phyloP scores from a whole-genome alignment of 148 eudicot species.

The Suaeda aralocaspica region DNA sequence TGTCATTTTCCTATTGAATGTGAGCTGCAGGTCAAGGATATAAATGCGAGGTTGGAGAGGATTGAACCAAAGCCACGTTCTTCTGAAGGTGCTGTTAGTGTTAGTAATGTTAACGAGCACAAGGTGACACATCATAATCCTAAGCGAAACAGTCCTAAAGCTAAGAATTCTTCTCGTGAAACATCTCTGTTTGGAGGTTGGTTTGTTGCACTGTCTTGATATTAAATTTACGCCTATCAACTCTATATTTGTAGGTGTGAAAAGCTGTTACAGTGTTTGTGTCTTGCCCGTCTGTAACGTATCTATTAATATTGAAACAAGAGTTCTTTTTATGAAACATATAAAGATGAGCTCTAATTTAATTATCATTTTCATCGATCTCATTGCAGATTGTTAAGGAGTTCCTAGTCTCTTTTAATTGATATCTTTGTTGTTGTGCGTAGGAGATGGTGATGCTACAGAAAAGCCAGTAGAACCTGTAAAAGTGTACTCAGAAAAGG shows the following conservation, averaged over 20 bases:
- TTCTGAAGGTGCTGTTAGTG: slow-evolving; percentile 51
- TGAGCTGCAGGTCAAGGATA: slow-evolving; percentile 71
- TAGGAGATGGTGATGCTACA: slow-evolving; percentile 78
- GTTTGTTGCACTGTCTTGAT: slow-evolving; percentile 16
- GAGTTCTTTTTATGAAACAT: background rate
- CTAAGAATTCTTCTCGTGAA: slow-evolving; percentile 70
- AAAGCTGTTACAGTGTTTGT: slow-evolving; percentile 7
- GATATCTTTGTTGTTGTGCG: slow-evolving; percentile 15
- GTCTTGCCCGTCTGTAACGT: slow-evolving; percentile 1
- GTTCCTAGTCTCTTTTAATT: background rate
- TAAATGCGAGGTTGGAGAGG: slow-evolving; percentile 78
- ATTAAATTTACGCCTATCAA: background rate
- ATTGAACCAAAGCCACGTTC: slow-evolving; percentile 78
- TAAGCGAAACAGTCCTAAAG: slow-evolving; percentile 89
- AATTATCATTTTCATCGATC: background rate
- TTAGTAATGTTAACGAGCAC: slow-evolving; percentile 41
- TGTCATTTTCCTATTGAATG: background rate
- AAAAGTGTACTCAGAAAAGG: slow-evolving; percentile 86
- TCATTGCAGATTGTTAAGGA: background rate
- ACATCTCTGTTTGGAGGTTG: slow-evolving; percentile 87
- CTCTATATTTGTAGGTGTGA: background rate
- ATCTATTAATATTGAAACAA: background rate
- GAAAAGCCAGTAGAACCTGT: slow-evolving; percentile 92
- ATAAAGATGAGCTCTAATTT: background rate
- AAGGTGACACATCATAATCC: slow-evolving; percentile 47